phyloP scores from a whole-genome alignment of 2,329 filamentous ascomycete genomes.

The Dothideomycetes sp. region DNA sequence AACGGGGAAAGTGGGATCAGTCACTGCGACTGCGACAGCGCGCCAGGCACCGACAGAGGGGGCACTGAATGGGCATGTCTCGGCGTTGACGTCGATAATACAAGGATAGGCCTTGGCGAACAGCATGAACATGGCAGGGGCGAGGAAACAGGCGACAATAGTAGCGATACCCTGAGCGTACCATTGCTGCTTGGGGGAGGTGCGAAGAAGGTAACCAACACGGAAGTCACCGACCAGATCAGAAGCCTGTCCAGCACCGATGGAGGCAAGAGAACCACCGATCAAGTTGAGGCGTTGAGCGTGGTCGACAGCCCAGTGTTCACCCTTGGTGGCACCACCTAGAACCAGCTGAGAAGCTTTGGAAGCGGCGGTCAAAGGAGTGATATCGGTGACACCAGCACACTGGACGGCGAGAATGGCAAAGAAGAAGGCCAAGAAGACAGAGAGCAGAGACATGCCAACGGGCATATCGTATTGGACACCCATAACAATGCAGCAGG shows the following conservation, averaged over 20 bases:
- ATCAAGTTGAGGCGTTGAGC: slow-evolving; percentile 59
- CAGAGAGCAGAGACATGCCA: slow-evolving; percentile 48
- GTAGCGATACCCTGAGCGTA: slow-evolving; percentile 55
- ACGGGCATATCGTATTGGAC: slow-evolving; percentile 49
- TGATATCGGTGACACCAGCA: slow-evolving; percentile 46
- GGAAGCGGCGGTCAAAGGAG: slow-evolving; percentile 56
- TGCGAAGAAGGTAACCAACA: slow-evolving; percentile 57
- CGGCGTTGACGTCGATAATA: slow-evolving; percentile 43
- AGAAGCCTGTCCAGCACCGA: slow-evolving; percentile 34
- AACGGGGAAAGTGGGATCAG: slow-evolving; percentile 47
- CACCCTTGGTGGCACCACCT: slow-evolving; percentile 52
- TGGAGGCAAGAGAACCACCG: slow-evolving; percentile 43
- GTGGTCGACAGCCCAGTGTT: slow-evolving; percentile 39
- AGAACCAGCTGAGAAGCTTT: slow-evolving; percentile 63
- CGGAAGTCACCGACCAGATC: slow-evolving; percentile 56
- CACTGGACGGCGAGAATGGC: slow-evolving; percentile 54
- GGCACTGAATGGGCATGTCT: slow-evolving; percentile 49
- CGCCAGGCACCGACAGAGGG: slow-evolving; percentile 59
- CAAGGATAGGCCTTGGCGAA: slow-evolving; percentile 62
- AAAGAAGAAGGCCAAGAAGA: slow-evolving; percentile 52
- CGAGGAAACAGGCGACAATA: slow-evolving; percentile 56
- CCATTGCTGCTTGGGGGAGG: slow-evolving; percentile 57
- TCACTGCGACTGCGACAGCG: slow-evolving; percentile 55
- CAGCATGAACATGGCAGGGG: slow-evolving; percentile 58
- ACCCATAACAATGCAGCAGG: slow-evolving; percentile 43